Conservation (phyloP, 1,284 basidiomycete species). For the Flammula alnicola region DNA sequence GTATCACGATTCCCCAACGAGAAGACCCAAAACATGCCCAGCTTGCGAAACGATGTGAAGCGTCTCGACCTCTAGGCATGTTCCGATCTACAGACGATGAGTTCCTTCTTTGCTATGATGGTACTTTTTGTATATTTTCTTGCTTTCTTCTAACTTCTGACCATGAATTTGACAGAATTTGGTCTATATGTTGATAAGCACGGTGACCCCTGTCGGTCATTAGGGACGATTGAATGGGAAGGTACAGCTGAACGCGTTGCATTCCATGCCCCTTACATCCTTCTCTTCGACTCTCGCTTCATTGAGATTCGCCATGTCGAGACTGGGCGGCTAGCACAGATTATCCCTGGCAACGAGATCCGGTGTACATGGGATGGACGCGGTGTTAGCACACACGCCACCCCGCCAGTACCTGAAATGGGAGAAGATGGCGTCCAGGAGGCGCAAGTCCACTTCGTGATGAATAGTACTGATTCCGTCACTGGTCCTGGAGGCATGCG, state of each 20-base stretch:
- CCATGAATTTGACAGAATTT: slow-evolving; percentile 75
- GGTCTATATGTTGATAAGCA: slow-evolving; percentile 90
- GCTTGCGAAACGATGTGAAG: slow-evolving; percentile 83
- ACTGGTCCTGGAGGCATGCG: slow-evolving; percentile 39
- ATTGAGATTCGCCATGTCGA: slow-evolving; percentile 92
- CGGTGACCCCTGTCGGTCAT: slow-evolving; percentile 78
- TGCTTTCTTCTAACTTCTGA: too few relatives aligned
- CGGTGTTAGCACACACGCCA: slow-evolving; percentile 56
- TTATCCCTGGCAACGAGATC: slow-evolving; percentile 87
- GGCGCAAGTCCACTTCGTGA: slow-evolving; percentile 74
- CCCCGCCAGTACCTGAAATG: slow-evolving; percentile 56
- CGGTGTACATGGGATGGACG: slow-evolving; percentile 89
- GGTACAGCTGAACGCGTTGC: slow-evolving; percentile 88
- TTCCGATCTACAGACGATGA: slow-evolving; percentile 88
- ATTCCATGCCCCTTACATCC: slow-evolving; percentile 87
- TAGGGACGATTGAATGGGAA: slow-evolving; percentile 92
- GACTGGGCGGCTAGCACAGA: slow-evolving; percentile 87
- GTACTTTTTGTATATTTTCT: too few relatives aligned
- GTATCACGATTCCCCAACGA: slow-evolving; percentile 82
- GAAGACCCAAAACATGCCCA: slow-evolving; percentile 79
- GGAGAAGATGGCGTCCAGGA: slow-evolving; percentile 56
- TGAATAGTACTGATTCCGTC: slow-evolving; percentile 53
- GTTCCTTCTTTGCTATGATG: slow-evolving; percentile 92
- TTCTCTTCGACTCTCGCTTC: slow-evolving; percentile 91
- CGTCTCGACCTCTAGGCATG: slow-evolving; percentile 86